A percentile compares a stretch with the other conserved stretches of the same genome.
phyloP scores from a whole-genome alignment of 257 asterid genomes.

The Solanum verrucosum region DNA sequence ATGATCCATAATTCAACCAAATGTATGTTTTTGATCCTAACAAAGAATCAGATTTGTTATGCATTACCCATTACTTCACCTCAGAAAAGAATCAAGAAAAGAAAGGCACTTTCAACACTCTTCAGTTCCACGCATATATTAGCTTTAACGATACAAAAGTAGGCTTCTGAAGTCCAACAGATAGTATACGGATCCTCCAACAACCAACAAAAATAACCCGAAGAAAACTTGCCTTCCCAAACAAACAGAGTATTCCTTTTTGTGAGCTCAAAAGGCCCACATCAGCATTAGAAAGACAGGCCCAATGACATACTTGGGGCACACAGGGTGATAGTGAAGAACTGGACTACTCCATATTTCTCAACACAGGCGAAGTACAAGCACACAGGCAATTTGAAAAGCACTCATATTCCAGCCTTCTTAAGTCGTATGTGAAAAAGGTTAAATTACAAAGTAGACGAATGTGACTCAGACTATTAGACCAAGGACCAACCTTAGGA shows the following conservation, averaged over 20 bases:
- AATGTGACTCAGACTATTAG: not conserved
- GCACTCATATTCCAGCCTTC: not conserved
- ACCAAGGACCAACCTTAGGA: not conserved
- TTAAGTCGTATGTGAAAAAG: not conserved
- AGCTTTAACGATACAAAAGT: not conserved
- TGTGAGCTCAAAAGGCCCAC: not conserved
- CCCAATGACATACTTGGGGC: not conserved
- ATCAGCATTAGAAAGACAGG: not conserved
- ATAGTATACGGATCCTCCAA: not conserved
- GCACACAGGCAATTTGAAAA: not conserved
- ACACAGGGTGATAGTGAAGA: not conserved
- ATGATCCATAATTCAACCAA: not conserved
- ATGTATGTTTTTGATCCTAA: not conserved
- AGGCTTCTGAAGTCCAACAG: not conserved
- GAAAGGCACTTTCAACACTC: not conserved
- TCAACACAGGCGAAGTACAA: not conserved
- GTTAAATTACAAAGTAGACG: not conserved
- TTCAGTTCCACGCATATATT: not conserved
- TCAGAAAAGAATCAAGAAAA: not conserved
- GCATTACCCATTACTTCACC: not conserved
- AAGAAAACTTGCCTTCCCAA: not conserved
- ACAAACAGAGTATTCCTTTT: not conserved
- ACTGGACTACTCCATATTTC: not conserved
- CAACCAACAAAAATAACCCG: not conserved
- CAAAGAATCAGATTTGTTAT: not conserved